Conservation (phyloP, 768 basidiomycete species). For the Collybiopsis luxurians region DNA sequence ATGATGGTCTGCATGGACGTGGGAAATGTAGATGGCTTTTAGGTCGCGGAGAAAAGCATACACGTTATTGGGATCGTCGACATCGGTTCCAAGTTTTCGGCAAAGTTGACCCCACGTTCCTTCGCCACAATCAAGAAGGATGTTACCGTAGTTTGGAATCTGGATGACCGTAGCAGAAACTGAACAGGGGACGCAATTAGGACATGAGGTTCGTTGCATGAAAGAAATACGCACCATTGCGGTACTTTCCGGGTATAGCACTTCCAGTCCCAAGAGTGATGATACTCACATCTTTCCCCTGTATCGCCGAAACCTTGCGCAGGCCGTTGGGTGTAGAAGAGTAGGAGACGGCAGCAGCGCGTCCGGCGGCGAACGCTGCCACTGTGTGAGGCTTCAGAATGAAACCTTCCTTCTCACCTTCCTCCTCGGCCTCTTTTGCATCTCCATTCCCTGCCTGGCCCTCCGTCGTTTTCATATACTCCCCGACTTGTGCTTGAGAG, state of each 20-base stretch:
- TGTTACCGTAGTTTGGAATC: constrained; percentile 67
- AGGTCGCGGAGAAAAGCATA: constrained; percentile 66
- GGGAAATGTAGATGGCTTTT: constrained; percentile 82
- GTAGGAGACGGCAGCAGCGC: neutral
- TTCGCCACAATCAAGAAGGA: constrained; percentile 90
- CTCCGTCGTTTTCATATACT: neutral
- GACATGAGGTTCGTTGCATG: no score
- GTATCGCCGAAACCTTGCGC: constrained; percentile 10
- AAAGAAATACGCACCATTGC: constrained; percentile 62
- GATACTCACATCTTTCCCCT: constrained; percentile 65
- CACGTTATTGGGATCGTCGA: constrained; percentile 32
- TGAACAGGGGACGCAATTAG: no score
- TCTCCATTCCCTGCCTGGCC: no score
- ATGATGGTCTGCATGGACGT: constrained; percentile 93
- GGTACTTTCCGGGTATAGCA: constrained; percentile 78
- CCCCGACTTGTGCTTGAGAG: constrained; percentile 20
- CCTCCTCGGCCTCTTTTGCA: no score
- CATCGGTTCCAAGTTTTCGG: constrained; percentile 66
- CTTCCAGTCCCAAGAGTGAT: constrained; percentile 89
- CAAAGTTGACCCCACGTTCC: constrained; percentile 89
- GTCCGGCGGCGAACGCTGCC: neutral
- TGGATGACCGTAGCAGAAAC: constrained; percentile 76
- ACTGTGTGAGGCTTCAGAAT: neutral
- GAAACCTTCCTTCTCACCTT: neutral
- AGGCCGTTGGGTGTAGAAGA: neutral